A percentile compares a stretch with the other conserved stretches of the same genome.
Conservation (phyloP, 176 grass and related monocot species). For the Pontederia paniculata region DNA sequence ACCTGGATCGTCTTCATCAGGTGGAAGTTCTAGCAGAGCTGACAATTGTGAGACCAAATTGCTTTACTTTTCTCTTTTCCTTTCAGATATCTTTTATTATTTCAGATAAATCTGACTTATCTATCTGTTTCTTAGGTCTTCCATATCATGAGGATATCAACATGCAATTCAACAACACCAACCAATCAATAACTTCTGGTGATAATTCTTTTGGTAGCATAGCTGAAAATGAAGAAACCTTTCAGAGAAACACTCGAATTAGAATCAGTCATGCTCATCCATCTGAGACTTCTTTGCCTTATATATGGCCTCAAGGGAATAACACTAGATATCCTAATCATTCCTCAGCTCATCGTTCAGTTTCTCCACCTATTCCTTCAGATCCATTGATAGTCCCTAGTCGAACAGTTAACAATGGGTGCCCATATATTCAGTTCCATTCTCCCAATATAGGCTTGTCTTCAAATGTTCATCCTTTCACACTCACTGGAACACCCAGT, state of each 20-base stretch:
- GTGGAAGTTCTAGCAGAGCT: conserved; percentile 7
- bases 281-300: not conserved
- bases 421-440: conserved; percentile 3
- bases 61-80: not conserved
- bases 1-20: conserved; percentile 9
- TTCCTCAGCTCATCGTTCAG: conserved; percentile 9
- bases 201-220: conserved; percentile 4
- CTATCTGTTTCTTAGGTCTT: not conserved
- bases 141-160: conserved; percentile 5
- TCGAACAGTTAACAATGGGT: not conserved
- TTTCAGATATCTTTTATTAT: not conserved
- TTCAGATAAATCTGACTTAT: conserved; percentile 5
- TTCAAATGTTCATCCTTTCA: conserved; percentile 7
- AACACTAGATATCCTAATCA: conserved; percentile 1
- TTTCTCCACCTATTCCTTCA: not conserved
- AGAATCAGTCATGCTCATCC: conserved; percentile 12
- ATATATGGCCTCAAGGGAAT: conserved; percentile 14
- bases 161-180: not conserved
- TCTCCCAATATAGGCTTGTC: not conserved
- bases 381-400: conserved; percentile 7
- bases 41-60: conserved; percentile 6
- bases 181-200: not conserved
- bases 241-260: conserved; percentile 16
- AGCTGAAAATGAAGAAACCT: conserved; percentile 4
- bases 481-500: conserved; percentile 7